A percentile compares a stretch with the other conserved stretches of the same genome.
Conservation (phyloP, 345 rosid species). For the Salix exigua region DNA sequence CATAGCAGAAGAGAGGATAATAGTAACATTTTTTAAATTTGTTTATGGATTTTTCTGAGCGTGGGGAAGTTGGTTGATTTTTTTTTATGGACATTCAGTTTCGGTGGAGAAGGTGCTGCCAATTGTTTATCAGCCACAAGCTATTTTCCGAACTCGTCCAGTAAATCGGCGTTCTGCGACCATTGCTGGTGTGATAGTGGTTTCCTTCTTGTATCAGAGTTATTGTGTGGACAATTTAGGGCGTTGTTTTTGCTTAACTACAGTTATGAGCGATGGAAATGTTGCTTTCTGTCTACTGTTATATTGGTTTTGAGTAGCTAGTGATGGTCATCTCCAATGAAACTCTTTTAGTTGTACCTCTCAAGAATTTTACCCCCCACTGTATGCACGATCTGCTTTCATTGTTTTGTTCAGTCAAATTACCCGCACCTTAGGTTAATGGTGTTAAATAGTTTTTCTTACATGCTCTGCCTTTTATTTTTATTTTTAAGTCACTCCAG, state of each 20-base stretch:
- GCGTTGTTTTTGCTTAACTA: neutral
- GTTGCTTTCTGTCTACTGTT: neutral
- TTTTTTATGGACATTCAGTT: slow-evolving; percentile 43
- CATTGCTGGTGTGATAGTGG: slow-evolving; percentile 61
- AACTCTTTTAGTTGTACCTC: neutral
- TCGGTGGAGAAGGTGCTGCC: slow-evolving; percentile 89
- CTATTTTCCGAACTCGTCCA: slow-evolving; percentile 84
- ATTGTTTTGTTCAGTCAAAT: slow-evolving; percentile 1
- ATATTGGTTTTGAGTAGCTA: neutral
- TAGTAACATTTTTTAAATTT: neutral
- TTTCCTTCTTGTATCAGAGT: neutral
- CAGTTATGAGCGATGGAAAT: neutral
- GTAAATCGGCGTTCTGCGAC: slow-evolving; percentile 86
- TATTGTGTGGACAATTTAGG: neutral
- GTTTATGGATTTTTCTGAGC: neutral
- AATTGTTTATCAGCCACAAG: slow-evolving; percentile 94
- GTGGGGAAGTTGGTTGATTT: slow-evolving; percentile 5
- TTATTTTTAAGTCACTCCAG: slow-evolving; percentile 24
- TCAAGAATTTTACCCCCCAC: neutral
- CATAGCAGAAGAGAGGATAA: neutral
- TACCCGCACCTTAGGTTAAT: neutral
- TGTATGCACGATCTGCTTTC: neutral
- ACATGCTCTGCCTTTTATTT: neutral
- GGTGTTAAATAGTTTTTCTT: slow-evolving; percentile 4
- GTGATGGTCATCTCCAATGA: neutral